Evolutionary conservation across 2,329 filamentous ascomycete species (phyloP).

Genomic region (Arachnomyces sp.): DNA sequence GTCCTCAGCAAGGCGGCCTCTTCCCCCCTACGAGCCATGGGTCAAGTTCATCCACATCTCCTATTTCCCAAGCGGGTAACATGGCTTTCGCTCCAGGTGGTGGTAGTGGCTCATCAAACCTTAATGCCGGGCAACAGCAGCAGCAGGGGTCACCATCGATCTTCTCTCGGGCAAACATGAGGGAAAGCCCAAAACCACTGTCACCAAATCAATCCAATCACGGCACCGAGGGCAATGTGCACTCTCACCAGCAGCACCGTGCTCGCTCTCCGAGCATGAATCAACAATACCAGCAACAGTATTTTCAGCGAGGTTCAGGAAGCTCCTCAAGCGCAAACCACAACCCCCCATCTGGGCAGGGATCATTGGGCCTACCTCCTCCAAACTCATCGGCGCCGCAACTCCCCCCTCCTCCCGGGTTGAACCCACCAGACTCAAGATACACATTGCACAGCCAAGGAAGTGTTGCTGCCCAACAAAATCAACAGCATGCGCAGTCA

Average conservation of each 20-base stretch:
- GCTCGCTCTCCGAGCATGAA: conserved; percentile 35
- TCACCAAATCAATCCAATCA: conserved; percentile 37
- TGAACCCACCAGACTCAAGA: conserved; percentile 28
- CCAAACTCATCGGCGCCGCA: conserved; percentile 19
- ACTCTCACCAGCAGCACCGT: conserved; percentile 26
- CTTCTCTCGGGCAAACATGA: conserved; percentile 66
- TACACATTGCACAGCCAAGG: conserved; percentile 28
- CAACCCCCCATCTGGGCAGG: neutral
- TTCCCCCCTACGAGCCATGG: conserved; percentile 56
- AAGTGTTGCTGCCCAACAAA: conserved; percentile 18
- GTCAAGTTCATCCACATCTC: conserved; percentile 48
- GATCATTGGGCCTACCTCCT: conserved; percentile 9
- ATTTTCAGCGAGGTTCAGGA: conserved; percentile 19
- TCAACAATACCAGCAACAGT: conserved; percentile 33
- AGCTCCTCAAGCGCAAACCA: conserved; percentile 6
- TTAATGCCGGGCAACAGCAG: conserved; percentile 15
- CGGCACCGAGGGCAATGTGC: conserved; percentile 25
- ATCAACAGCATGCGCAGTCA: conserved; percentile 7
- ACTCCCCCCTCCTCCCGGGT: conserved; percentile 23
- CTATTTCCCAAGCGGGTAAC: conserved; percentile 37
- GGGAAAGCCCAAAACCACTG: conserved; percentile 78
- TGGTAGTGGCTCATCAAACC: conserved; percentile 27
- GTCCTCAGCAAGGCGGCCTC: conserved; percentile 45
- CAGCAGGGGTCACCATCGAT: conserved; percentile 43
- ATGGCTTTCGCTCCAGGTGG: conserved; percentile 33